Conservation (phyloP, 2,329 filamentous ascomycete species). For the Davidsoniella eucalypti region DNA sequence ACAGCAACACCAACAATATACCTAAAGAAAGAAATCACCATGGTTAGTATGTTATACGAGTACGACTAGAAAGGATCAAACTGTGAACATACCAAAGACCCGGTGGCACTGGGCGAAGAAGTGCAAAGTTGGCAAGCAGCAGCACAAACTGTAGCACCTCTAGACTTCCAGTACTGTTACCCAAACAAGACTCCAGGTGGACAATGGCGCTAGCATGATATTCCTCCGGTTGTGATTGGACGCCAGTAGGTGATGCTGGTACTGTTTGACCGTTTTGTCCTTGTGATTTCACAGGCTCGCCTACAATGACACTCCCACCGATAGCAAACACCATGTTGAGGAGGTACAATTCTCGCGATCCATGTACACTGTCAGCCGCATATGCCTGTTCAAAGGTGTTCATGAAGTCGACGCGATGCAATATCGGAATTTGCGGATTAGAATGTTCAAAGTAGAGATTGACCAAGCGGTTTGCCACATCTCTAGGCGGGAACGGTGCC, state of each 20-base stretch:
- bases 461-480: slow-evolving; percentile 56
- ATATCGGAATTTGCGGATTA: slow-evolving; percentile 86
- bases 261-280: slow-evolving; percentile 20
- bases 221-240: slow-evolving; percentile 67
- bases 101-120: slow-evolving; percentile 78
- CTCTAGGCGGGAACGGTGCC: slow-evolving; percentile 65
- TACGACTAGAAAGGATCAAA: slow-evolving; percentile 1
- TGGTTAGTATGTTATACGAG: background rate
- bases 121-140: slow-evolving; percentile 75
- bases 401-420: slow-evolving; percentile 83
- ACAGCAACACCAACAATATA: slow-evolving; percentile 94
- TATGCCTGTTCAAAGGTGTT: slow-evolving; percentile 74
- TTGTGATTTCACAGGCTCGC: slow-evolving; percentile 36
- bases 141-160: slow-evolving; percentile 91
- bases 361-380: slow-evolving; percentile 45
- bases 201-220: slow-evolving; percentile 92
- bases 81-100: slow-evolving; percentile 55
- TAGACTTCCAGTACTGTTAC: slow-evolving; percentile 70
- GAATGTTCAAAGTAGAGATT: slow-evolving; percentile 89
- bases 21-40: slow-evolving; percentile 21
- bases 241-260: slow-evolving; percentile 17
- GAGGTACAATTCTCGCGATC: slow-evolving; percentile 74
- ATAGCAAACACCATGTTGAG: slow-evolving; percentile 97
- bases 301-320: slow-evolving; percentile 81
- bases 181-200: slow-evolving; percentile 75